Base-by-base conservation (phyloP, 495 filamentous ascomycete species). In the Trypethelium eluteriae region DNA sequence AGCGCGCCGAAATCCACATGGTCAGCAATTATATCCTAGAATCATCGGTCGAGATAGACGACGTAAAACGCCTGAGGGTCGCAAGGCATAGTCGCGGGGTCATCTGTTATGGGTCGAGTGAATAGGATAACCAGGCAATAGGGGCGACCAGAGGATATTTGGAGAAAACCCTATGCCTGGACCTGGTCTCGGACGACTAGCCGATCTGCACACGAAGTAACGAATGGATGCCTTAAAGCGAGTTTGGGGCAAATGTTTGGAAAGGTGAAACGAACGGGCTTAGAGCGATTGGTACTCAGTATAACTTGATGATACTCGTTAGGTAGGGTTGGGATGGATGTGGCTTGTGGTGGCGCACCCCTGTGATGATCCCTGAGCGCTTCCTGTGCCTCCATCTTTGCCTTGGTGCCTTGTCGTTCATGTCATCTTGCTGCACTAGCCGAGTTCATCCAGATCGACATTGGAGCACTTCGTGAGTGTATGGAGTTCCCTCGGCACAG, bases 1-100 rank as follows among this genome's bases (percentile, higher is more conserved):
- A 59, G 25, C 53, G 53, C 36, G 25, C 53, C 53, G 36, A 36
- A 11, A 59, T 59, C 18, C 7, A 59, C 53, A 59, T 59, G 53
- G 7, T 18, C 53, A 14, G 7, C 32, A 59, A 36, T 7, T 7
- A 14, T 59, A 7, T 36, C 6, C 10, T 7, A 36, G 53, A 36
- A 3, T 59, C 53, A 59, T 59, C 36, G 53, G 7, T 32, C 53
- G 32, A 11, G 7, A 59, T 59, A 14, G 5, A 59, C 18, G 32
- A 59, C 53, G 32, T 36, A 18, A 36, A 59, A 18, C 7, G 11
- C 25, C 14, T 34, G 11, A 9, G 7, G 10, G 14, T 36, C 18
- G 25, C 32, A 14, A 59, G 6, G 53, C 53, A 59, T 59, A 59
- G 53, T 59, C 4, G 53, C 18, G 14, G 41, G 14, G 25, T 25